Percentiles rank a stretch among this genome's conserved stretches.
Conservation (phyloP, 192 early-diverging fungal species). For the Backusella parvicylindrica region DNA sequence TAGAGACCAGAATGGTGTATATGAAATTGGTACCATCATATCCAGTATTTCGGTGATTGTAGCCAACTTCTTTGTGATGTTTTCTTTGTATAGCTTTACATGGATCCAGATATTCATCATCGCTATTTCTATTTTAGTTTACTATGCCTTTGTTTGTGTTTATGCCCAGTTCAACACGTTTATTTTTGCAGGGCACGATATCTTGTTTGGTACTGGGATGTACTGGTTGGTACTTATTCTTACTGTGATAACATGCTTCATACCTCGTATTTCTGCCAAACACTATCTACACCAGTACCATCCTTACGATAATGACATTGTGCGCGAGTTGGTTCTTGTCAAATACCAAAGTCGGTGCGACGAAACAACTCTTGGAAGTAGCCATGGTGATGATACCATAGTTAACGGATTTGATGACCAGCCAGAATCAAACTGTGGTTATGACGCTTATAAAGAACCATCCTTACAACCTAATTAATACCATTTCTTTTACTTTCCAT, state of each 20-base stretch:
- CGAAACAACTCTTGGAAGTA: not conserved
- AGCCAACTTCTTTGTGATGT: constrained; percentile 77
- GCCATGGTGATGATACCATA: not conserved
- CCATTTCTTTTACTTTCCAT: not conserved
- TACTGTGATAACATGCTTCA: constrained; percentile 55
- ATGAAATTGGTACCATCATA: constrained; percentile 69
- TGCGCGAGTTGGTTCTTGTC: constrained; percentile 71
- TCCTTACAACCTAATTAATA: not conserved
- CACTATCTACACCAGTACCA: constrained; percentile 66
- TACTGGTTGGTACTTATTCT: constrained; percentile 76
- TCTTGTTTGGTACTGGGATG: constrained; percentile 57
- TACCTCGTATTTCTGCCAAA: constrained; percentile 72
- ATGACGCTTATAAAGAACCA: not conserved
- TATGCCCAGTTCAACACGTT: constrained; percentile 50
- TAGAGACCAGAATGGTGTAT: constrained; percentile 49
- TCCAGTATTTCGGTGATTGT: constrained; percentile 70
- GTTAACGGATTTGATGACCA: not conserved
- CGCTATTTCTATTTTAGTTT: constrained; percentile 47
- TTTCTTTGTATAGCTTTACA: constrained; percentile 75
- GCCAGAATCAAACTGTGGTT: not conserved
- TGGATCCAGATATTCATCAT: constrained; percentile 59
- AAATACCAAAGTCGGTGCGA: not conserved
- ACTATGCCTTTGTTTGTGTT: constrained; percentile 58
- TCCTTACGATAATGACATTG: constrained; percentile 82
- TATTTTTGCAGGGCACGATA: constrained; percentile 34